Percentiles rank a stretch among this genome's conserved stretches.
phyloP scores from a whole-genome alignment of 371 early-diverging fungal species.

The Entomophthora muscae region DNA sequence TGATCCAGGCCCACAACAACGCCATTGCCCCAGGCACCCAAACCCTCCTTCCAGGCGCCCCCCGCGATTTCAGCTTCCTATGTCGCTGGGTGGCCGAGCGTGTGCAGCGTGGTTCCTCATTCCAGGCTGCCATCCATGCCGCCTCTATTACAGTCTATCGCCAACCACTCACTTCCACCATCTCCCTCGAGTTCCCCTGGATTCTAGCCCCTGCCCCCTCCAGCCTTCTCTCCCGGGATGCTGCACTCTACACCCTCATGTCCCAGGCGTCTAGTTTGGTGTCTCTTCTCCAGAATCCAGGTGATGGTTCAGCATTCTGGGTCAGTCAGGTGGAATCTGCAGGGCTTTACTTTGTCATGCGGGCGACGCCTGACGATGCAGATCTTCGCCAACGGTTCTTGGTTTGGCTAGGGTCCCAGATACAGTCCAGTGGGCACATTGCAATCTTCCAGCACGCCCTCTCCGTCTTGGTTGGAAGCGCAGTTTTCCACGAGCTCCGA shows the following conservation, averaged over 20 bases:
- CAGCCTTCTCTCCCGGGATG: neutral
- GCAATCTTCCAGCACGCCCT: neutral
- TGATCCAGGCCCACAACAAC: constrained; percentile 16
- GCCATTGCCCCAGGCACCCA: constrained; percentile 3
- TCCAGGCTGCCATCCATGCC: constrained; percentile 5
- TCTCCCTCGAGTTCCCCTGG: neutral
- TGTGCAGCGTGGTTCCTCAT: constrained; percentile 29
- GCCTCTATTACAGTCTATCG: neutral
- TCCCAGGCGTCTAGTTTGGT: neutral
- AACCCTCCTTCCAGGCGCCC: constrained; percentile 16
- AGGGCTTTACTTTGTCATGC: neutral
- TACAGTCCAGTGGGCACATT: neutral
- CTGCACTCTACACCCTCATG: neutral
- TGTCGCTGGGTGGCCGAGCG: constrained; percentile 39
- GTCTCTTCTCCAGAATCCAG: neutral
- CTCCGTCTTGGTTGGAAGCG: neutral
- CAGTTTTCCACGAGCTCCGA: neutral
- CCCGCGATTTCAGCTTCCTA: constrained; percentile 19
- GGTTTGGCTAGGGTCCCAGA: neutral
- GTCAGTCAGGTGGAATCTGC: neutral
- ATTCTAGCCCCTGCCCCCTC: neutral
- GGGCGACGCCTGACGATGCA: neutral
- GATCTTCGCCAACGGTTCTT: neutral
- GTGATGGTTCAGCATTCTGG: neutral
- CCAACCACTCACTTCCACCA: neutral